Evolutionary conservation across 2,329 filamentous ascomycete species (phyloP).

Genomic region (Plectosphaerella sp.): DNA sequence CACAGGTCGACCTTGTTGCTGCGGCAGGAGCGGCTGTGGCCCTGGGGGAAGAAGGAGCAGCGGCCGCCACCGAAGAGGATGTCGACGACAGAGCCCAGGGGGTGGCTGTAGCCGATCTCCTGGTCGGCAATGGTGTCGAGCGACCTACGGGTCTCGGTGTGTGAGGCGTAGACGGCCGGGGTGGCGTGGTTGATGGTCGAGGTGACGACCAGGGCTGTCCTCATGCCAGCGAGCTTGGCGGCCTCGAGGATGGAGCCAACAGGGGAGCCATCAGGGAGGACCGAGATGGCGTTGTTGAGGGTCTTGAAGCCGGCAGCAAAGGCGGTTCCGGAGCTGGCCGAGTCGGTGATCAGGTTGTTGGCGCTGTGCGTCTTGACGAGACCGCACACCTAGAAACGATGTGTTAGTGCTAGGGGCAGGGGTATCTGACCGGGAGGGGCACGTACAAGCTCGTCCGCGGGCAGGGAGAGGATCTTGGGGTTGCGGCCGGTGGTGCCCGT

Average conservation of each 20-base stretch:
- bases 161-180: conserved; percentile 25
- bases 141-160: conserved; percentile 25
- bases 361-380: conserved; percentile 21
- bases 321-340: conserved; percentile 32
- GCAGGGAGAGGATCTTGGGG: conserved; percentile 14
- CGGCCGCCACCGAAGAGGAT: conserved; percentile 33
- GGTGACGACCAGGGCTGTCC: conserved; percentile 36
- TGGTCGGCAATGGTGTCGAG: conserved; percentile 31
- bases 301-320: conserved; percentile 33
- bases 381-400: conserved; percentile 18
- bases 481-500: conserved; percentile 13
- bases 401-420: neutral
- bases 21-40: conserved; percentile 28
- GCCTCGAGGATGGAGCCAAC: conserved; percentile 34
- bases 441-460: conserved; percentile 15
- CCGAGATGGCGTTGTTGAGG: conserved; percentile 29
- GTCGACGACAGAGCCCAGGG: conserved; percentile 30
- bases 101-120: conserved; percentile 30
- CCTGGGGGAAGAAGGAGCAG: conserved; percentile 34
- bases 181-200: conserved; percentile 32
- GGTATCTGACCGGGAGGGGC: neutral
- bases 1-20: conserved; percentile 30
- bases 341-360: conserved; percentile 33
- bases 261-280: conserved; percentile 23
- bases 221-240: conserved; percentile 31